phyloP scores from a whole-genome alignment of 83 land plant species.

The Isoetes engelmannii region DNA sequence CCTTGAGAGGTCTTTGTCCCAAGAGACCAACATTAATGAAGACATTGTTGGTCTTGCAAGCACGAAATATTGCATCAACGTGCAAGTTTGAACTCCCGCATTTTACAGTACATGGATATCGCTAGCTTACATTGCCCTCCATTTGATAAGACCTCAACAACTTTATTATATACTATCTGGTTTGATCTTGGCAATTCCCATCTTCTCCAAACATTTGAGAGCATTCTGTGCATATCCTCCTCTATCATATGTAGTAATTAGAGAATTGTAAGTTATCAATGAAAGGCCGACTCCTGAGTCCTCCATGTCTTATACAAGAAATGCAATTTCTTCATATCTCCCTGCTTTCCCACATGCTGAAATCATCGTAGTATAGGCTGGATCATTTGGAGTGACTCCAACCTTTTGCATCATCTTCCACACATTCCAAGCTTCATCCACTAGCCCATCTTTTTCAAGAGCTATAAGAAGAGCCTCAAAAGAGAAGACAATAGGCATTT shows the following conservation, averaged over 20 bases:
- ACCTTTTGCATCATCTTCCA: slow-evolving; percentile 75
- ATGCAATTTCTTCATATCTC: slow-evolving; percentile 38
- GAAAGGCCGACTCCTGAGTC: slow-evolving; percentile 40
- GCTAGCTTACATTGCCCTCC: slow-evolving; percentile 20
- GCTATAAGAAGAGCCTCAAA: slow-evolving; percentile 76
- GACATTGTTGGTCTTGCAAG: slow-evolving; percentile 19
- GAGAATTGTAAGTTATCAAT: slow-evolving; percentile 75
- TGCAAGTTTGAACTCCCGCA: slow-evolving; percentile 17
- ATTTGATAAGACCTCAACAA: slow-evolving; percentile 22
- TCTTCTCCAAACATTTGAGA: slow-evolving; percentile 66
- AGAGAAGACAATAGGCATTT: slow-evolving; percentile 56
- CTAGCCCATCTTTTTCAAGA: slow-evolving; percentile 58
- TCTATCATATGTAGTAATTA: slow-evolving; percentile 51
- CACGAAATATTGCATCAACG: slow-evolving; percentile 16
- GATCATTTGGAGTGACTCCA: slow-evolving; percentile 53
- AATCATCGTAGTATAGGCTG: slow-evolving; percentile 75
- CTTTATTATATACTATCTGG: slow-evolving; percentile 52
- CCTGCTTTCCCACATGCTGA: slow-evolving; percentile 51
- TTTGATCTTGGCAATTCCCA: slow-evolving; percentile 40
- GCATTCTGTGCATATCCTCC: slow-evolving; percentile 47
- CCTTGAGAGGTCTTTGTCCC: slow-evolving; percentile 17
- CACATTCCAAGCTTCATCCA: slow-evolving; percentile 51
- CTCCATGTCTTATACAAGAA: slow-evolving; percentile 46
- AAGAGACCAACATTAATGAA: background rate
- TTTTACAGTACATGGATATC: slow-evolving; percentile 7